Evolutionary conservation across 2,329 filamentous ascomycete species (phyloP), one percentile per base, ranked within the genome.

Genomic region (Lizonia empirigonia): DNA sequence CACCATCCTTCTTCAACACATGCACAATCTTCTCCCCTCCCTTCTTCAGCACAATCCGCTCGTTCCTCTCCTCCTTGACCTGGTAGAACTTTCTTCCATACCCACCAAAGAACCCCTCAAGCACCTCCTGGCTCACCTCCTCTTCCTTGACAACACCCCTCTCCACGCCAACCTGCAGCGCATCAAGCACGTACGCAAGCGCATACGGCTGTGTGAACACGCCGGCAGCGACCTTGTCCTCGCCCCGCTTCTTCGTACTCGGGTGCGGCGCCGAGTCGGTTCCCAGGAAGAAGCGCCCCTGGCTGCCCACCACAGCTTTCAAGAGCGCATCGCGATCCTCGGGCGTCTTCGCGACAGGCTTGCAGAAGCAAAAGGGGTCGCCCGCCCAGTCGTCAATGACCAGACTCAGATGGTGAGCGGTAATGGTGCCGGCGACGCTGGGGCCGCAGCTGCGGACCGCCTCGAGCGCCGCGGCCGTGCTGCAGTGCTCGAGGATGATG

Each of bases 341-440:
- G 0, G 89, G 86, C 27, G 84, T 86, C 77, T 81, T 81, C 4
- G 78, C 78, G 2, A 81, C 84, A 5, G 86, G 86, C 70, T 90
- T 90, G 77, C 87, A 90, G 77, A 92, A 95, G 67, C 87, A 84
- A 82, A 93, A 86, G 67, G 91, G 82, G 64, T 89, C 83, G 44
- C 78, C 78, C 4, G 76, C 77, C 78, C 87, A 88, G 63, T 91
- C 86, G 64, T 94, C 88, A 13, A 90, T 85, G 10, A 88, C 90
- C 24, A 97, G 80, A 60, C 84, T 91, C 18, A 96, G 79, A 67
- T 96, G 91, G 68, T 96, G 91, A 2, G 90, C 89, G 0, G 91
- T 96, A 60, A 96, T 91, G 8, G 89, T 93, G 4, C 82, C 87
- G 0, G 83, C 87, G 19, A 97, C 93, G 3, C 83, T 89, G 15